A percentile compares a stretch with the other conserved stretches of the same genome.
These are phyloP conservation scores for Salvia sclarea DNA, from an alignment of 305 asterid species.

Conservation along the genomic window DNA sequence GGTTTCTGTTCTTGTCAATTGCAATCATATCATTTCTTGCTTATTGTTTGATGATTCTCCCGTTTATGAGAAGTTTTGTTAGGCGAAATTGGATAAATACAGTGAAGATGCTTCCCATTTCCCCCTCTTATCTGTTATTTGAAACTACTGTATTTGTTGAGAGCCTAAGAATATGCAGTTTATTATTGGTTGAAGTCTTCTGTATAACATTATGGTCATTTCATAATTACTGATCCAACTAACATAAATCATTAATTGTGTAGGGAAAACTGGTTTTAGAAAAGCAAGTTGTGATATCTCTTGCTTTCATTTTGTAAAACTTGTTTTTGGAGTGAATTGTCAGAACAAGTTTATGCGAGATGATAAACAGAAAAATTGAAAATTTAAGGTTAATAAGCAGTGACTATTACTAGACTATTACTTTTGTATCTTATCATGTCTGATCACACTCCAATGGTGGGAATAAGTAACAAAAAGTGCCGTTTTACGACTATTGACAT, in stretches of 20 bases:
- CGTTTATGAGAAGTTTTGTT: neutral
- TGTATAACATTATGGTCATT: neutral
- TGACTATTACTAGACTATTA: too few species aligned
- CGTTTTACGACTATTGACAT: neutral
- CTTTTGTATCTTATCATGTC: neutral
- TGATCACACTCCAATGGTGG: neutral
- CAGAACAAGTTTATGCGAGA: neutral
- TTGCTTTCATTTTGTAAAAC: neutral
- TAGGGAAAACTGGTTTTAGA: neutral
- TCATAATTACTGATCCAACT: neutral
- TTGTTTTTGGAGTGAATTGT: neutral
- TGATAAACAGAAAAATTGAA: neutral
- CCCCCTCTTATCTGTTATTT: too few species aligned
- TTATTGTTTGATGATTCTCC: neutral
- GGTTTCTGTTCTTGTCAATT: slow-evolving; percentile 3
- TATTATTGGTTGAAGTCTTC: neutral
- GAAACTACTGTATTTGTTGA: too few species aligned
- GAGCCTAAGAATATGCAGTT: neutral
- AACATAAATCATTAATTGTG: neutral
- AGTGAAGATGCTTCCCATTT: too few species aligned
- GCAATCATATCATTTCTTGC: neutral
- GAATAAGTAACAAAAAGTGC: neutral
- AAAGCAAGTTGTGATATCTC: neutral
- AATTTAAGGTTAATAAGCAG: neutral
- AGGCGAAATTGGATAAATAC: neutral